Conservation (phyloP, 2,329 filamentous ascomycete species). For the Beauveria varroae region DNA sequence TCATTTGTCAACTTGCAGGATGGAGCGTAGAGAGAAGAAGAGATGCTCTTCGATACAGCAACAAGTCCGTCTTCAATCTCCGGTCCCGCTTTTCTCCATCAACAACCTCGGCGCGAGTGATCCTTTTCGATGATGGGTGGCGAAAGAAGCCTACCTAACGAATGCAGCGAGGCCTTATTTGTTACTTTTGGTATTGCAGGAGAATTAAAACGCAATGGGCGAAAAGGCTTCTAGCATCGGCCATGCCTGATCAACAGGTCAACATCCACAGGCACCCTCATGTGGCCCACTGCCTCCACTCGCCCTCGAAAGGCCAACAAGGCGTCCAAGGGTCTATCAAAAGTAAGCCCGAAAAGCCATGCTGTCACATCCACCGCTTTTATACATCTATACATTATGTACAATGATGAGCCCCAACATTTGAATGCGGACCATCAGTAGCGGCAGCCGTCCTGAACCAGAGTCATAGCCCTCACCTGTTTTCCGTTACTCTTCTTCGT, state of each 20-base stretch:
- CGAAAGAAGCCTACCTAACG: too few species aligned
- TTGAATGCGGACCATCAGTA: neutral
- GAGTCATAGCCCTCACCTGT: neutral
- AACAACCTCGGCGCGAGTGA: neutral
- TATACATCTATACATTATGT: too few species aligned
- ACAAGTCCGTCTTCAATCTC: constrained; percentile 3
- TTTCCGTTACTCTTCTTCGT: neutral
- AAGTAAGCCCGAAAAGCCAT: too few species aligned
- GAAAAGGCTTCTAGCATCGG: neutral
- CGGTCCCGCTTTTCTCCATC: constrained; percentile 1
- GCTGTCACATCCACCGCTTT: too few species aligned
- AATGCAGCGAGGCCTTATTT: neutral
- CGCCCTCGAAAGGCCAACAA: neutral
- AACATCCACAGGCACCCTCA: neutral
- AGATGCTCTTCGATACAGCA: neutral
- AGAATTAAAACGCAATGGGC: neutral
- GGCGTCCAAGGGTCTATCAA: too few species aligned
- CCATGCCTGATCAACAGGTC: neutral
- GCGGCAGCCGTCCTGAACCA: neutral
- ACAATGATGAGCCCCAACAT: neutral
- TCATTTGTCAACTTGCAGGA: neutral
- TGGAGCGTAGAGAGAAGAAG: neutral
- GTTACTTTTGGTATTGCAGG: neutral
- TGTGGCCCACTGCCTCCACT: neutral
- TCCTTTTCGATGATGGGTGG: too few species aligned